Conservation (phyloP, 1,284 basidiomycete species). For the Leccinum pachyderme region DNA sequence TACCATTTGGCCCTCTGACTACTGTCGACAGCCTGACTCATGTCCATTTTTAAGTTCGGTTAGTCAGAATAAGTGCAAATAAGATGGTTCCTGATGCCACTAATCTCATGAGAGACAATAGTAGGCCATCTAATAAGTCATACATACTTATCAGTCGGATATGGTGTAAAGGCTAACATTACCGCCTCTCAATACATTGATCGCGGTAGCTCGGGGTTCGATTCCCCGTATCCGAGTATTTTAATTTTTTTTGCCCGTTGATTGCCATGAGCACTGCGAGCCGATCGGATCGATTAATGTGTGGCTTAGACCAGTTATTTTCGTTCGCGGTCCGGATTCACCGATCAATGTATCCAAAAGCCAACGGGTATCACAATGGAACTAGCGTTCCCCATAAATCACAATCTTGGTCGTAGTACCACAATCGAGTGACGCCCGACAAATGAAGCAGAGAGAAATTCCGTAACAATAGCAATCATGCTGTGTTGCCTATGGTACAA, state of each 20-base stretch:
- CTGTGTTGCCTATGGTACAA: not conserved
- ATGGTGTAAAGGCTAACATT: conserved; percentile 36
- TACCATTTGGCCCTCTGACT: too few relatives aligned
- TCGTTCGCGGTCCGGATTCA: not conserved
- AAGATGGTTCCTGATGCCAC: too few relatives aligned
- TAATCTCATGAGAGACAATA: too few relatives aligned
- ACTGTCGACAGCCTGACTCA: too few relatives aligned
- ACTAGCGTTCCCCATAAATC: not conserved
- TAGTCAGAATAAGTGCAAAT: too few relatives aligned
- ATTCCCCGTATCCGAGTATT: conserved; percentile 50
- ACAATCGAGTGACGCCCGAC: not conserved
- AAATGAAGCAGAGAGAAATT: not conserved
- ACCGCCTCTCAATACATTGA: conserved; percentile 28
- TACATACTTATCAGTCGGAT: too few relatives aligned
- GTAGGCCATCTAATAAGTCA: too few relatives aligned
- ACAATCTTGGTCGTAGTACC: not conserved
- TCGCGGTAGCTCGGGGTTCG: conserved; percentile 57
- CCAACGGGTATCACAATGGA: not conserved
- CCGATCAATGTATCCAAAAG: not conserved
- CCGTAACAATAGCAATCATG: not conserved
- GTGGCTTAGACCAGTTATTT: too few relatives aligned
- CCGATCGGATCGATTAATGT: too few relatives aligned
- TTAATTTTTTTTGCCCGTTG: not conserved
- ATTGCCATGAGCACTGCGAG: too few relatives aligned
- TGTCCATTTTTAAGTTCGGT: too few relatives aligned